Conservation (phyloP, 1,139 yeast species). For the Sugiyamaella pinicola region DNA sequence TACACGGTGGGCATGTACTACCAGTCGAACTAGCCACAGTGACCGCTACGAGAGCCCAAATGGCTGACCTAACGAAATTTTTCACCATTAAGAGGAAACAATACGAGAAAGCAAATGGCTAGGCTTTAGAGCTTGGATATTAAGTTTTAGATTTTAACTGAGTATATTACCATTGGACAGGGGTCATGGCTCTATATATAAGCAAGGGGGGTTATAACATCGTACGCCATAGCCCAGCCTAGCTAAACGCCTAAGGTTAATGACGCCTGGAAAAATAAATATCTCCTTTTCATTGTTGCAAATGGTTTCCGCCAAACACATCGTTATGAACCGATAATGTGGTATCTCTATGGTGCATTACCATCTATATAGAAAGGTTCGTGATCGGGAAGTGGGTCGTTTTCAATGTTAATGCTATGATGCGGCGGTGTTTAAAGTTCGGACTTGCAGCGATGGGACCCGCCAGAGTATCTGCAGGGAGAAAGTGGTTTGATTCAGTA, state of each 20-base stretch:
- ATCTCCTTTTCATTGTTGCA: not conserved
- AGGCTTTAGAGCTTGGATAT: not conserved
- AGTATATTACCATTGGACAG: not conserved
- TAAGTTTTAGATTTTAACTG: not conserved
- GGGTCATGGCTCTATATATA: not conserved
- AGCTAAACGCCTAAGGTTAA: not conserved
- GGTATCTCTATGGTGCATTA: not conserved
- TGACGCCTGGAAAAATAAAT: not conserved
- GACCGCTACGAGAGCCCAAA: slow-evolving; percentile 5
- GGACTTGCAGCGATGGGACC: not conserved
- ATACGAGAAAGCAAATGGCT: not conserved
- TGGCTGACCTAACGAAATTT: slow-evolving; percentile 1
- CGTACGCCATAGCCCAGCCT: too few relatives aligned
- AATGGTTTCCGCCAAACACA: not conserved
- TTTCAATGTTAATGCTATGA: not conserved
- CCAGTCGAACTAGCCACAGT: not conserved
- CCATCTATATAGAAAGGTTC: not conserved
- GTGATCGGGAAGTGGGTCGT: not conserved
- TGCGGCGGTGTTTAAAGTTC: not conserved
- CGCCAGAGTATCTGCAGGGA: too few relatives aligned
- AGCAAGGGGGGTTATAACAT: not conserved
- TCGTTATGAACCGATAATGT: not conserved
- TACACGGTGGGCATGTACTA: not conserved
- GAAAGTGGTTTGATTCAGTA: not conserved
- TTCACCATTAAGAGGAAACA: slow-evolving; percentile 6